Evolutionary conservation across 495 filamentous ascomycete species (phyloP).

Genomic region (Penicillium desertorum): DNA sequence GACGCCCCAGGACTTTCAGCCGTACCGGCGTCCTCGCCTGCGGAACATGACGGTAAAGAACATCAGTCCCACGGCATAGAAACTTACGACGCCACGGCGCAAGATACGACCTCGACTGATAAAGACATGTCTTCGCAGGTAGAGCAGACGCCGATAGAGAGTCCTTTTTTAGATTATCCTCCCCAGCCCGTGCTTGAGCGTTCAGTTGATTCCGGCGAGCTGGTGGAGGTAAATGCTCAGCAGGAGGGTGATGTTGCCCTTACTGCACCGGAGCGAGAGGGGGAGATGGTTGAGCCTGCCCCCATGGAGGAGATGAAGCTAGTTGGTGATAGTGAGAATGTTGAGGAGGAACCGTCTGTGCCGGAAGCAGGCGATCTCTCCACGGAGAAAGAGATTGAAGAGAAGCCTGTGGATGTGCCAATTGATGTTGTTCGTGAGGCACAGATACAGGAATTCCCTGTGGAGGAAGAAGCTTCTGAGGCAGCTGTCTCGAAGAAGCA

Average conservation of each 20-base stretch:
- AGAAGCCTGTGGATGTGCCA: slow-evolving; percentile 4
- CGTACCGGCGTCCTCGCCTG: slow-evolving; percentile 41
- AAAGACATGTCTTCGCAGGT: slow-evolving; percentile 51
- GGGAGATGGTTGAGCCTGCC: slow-evolving; percentile 9
- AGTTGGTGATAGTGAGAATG: background rate
- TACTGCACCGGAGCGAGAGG: slow-evolving; percentile 10
- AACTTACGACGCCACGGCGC: slow-evolving; percentile 36
- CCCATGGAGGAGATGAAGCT: slow-evolving; percentile 3
- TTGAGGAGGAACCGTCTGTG: slow-evolving; percentile 7
- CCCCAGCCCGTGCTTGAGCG: slow-evolving; percentile 39
- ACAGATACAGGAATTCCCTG: slow-evolving; percentile 11
- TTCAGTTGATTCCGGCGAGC: slow-evolving; percentile 25
- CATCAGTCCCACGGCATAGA: slow-evolving; percentile 49
- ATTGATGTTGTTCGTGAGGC: slow-evolving; percentile 3
- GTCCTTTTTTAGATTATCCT: slow-evolving; percentile 38
- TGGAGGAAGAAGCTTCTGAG: slow-evolving; percentile 7
- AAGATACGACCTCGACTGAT: slow-evolving; percentile 51
- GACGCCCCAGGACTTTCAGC: slow-evolving; percentile 29
- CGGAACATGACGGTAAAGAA: slow-evolving; percentile 52
- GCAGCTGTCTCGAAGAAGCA: slow-evolving; percentile 21
- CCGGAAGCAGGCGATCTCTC: slow-evolving; percentile 17
- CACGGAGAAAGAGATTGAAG: slow-evolving; percentile 12
- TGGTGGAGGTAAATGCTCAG: slow-evolving; percentile 14
- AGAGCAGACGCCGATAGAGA: slow-evolving; percentile 42
- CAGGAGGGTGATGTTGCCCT: slow-evolving; percentile 14